Evolutionary conservation across 1,139 yeast genomes (phyloP).

Genomic region (Diutina siamensis): DNA sequence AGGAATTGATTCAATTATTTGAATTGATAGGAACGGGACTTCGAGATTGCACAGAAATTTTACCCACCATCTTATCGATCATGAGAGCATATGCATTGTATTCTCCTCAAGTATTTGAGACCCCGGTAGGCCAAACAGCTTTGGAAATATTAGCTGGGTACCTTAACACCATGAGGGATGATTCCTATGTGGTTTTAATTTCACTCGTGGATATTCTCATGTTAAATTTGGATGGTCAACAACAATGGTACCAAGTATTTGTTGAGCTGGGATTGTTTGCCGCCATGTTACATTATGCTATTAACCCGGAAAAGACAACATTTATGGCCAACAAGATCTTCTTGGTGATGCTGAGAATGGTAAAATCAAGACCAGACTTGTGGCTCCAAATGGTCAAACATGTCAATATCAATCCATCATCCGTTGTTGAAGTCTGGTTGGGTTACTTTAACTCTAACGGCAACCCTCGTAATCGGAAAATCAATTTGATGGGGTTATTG

Average conservation of each 20-base stretch:
- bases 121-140: conserved; percentile 20
- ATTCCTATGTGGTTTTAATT: conserved; percentile 45
- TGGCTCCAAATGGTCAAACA: conserved; percentile 28
- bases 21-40: conserved; percentile 39
- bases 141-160: conserved; percentile 46
- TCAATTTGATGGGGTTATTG: conserved; percentile 49
- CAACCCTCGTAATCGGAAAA: conserved; percentile 57
- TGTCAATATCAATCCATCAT: conserved; percentile 16
- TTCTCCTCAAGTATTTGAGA: conserved; percentile 35
- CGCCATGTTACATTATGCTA: conserved; percentile 32
- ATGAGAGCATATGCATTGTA: conserved; percentile 62
- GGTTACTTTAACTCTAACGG: conserved; percentile 39
- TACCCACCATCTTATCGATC: conserved; percentile 57
- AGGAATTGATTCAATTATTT: conserved; percentile 30
- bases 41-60: conserved; percentile 61
- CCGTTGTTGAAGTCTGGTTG: conserved; percentile 24
- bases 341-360: conserved; percentile 42
- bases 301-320: conserved; percentile 39
- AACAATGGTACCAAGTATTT: conserved; percentile 22
- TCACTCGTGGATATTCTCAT: conserved; percentile 49
- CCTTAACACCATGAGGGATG: conserved; percentile 57
- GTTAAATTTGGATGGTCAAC: conserved; percentile 18
- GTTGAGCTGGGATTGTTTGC: conserved; percentile 37
- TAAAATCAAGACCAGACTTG: conserved; percentile 33
- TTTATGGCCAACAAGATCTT: conserved; percentile 39